These are phyloP conservation scores for Eruca vesicaria DNA, from an alignment of 441 rosid genomes.

Conservation along the genomic window DNA sequence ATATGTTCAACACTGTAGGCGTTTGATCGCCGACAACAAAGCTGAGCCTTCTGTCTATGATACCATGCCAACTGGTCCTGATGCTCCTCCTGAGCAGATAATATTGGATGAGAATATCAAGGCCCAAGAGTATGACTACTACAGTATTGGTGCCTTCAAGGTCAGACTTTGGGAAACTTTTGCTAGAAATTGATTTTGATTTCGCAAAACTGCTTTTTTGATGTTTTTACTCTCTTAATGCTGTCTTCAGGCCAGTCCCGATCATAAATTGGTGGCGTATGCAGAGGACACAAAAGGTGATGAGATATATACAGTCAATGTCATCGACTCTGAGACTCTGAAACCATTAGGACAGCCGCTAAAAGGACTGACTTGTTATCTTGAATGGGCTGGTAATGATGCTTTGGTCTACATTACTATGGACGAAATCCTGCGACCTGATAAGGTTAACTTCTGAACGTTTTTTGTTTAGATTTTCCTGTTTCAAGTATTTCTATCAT, in stretches of 20 bases:
- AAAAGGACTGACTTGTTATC: constrained; percentile 47
- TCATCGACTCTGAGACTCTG: constrained; percentile 66
- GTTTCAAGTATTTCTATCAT: no score
- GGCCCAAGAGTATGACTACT: constrained; percentile 57
- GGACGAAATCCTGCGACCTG: constrained; percentile 87
- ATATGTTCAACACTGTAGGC: constrained; percentile 75
- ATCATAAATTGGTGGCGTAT: constrained; percentile 75
- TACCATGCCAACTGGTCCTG: constrained; percentile 63
- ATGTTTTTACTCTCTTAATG: no score
- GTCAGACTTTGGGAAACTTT: constrained; percentile 27
- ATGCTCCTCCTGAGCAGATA: constrained; percentile 79
- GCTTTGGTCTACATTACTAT: constrained; percentile 74
- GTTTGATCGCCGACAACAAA: constrained; percentile 36
- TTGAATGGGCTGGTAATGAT: constrained; percentile 85
- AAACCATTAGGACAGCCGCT: constrained; percentile 54
- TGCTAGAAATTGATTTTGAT: neutral
- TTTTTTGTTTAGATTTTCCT: no score
- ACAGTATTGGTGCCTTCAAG: constrained; percentile 64
- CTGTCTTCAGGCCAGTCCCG: constrained; percentile 60
- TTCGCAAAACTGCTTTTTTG: neutral
- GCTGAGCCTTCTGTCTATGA: constrained; percentile 68
- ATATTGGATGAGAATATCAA: constrained; percentile 84
- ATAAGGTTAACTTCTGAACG: no score
- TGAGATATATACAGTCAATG: constrained; percentile 62
- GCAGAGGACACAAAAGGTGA: constrained; percentile 88